Base-by-base conservation (phyloP, 768 basidiomycete genomes). In the Mycena galericulata region DNA sequence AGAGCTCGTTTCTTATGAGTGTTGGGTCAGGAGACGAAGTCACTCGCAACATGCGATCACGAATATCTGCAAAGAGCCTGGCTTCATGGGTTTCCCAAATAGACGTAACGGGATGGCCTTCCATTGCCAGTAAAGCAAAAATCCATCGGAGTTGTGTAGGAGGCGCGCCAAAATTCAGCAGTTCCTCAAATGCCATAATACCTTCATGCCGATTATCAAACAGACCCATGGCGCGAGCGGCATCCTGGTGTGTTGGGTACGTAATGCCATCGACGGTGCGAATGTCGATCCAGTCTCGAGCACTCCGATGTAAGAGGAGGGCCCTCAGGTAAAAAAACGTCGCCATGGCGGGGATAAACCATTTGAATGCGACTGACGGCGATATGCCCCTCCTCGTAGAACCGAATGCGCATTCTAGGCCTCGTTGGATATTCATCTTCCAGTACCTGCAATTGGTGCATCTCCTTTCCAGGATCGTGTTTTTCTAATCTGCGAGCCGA, bases 351-450 rank as follows among this genome's bases (percentile, higher is more conserved):
- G 3, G 57, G 57, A 36, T 59, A 59, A 1, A 59, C 57, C 27
- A 59, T 47, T 24, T 59, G 41, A 15, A 59, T 46, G 10, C 57
- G 57, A n/a, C n/a, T n/a, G n/a, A n/a, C n/a, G n/a, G n/a, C n/a
- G n/a, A n/a, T n/a, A n/a, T n/a, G n/a, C n/a, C n/a, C n/a, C n/a
- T n/a, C n/a, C n/a, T n/a, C n/a, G n/a, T n/a, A n/a, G n/a, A n/a
- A n/a, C n/a, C n/a, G n/a, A n/a, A n/a, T n/a, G n/a, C n/a, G n/a
- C n/a, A n/a, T n/a, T n/a, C n/a, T n/a, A n/a, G n/a, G n/a, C n/a
- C n/a, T n/a, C n/a, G n/a, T n/a, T n/a, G n/a, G n/a, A n/a, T n/a
- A n/a, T n/a, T n/a, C n/a, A n/a, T n/a, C n/a, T n/a, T n/a, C n/a
- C n/a, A n/a, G n/a, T n/a, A n/a, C n/a, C n/a, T n/a, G n/a, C n/a